Evolutionary conservation across 2,329 filamentous ascomycete species (phyloP).

Genomic region (Penicillium occitanis): DNA sequence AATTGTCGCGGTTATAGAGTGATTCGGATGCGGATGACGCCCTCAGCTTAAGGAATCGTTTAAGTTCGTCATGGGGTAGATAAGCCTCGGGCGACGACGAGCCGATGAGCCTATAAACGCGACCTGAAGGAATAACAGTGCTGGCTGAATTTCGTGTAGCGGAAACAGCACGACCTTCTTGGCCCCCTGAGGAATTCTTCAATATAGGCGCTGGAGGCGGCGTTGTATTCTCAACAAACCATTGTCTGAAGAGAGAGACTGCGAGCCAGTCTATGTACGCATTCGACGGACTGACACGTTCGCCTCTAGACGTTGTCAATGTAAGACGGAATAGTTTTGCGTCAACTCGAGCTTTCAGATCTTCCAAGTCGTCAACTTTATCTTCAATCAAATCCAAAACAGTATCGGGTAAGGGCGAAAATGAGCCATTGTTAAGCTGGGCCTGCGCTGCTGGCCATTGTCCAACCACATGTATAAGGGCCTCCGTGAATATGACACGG

Average conservation of each 20-base stretch:
- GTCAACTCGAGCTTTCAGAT: constrained; percentile 76
- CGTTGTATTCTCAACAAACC: constrained; percentile 86
- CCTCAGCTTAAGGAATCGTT: constrained; percentile 80
- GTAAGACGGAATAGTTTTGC: constrained; percentile 77
- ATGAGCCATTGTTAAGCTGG: constrained; percentile 62
- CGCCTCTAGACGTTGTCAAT: constrained; percentile 74
- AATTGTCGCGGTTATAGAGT: constrained; percentile 80
- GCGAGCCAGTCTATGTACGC: constrained; percentile 88
- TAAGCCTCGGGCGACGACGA: constrained; percentile 62
- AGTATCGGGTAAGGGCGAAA: constrained; percentile 63
- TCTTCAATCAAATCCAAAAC: constrained; percentile 91
- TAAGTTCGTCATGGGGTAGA: constrained; percentile 81
- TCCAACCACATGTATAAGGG: constrained; percentile 88
- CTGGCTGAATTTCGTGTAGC: constrained; percentile 15
- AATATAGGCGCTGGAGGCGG: constrained; percentile 60
- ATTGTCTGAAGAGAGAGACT: constrained; percentile 83
- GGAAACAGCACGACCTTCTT: constrained; percentile 19
- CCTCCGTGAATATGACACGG: constrained; percentile 81
- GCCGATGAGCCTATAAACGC: constrained; percentile 76
- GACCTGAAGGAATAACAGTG: constrained; percentile 51
- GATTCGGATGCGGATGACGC: constrained; percentile 57
- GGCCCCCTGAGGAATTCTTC: constrained; percentile 33
- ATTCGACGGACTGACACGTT: constrained; percentile 75
- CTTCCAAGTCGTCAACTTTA: constrained; percentile 88
- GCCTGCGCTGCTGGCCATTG: constrained; percentile 84